Evolutionary conservation across 2,329 filamentous ascomycete species (phyloP), one percentile per base, ranked within the genome.

Genomic region (Chalaropsis thielavioides): DNA sequence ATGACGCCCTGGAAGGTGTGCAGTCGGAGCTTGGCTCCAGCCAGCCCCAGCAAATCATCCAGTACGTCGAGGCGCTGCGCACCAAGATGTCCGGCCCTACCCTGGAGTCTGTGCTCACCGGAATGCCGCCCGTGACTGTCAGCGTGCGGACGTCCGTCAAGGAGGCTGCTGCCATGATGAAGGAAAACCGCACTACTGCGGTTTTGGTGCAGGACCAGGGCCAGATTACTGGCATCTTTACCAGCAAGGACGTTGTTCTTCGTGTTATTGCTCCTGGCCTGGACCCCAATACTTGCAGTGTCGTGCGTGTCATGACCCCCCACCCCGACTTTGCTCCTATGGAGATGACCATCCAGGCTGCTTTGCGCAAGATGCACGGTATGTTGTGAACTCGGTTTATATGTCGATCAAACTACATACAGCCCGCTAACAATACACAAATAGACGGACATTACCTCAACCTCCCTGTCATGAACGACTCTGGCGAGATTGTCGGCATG

Each of bases 301-400:
- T 99, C 68, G 92, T 99, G 69, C 87, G 94, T 71, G 94, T 99
- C 70, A 99, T 99, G 94, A 99, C 94, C 41, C 94, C 94, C 69
- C 94, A 99, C 74, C 94, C 94, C 6, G 94, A 99, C 75, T 99
- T 99, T 82, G 94, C 94, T 65, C 92, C 94, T 38, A 90, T 95
- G 79, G 92, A 97, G 75, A 97, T 99, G 94, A 97, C 87, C 75
- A 97, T 99, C 73, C 94, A 99, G 78, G 90, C 92, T 70, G 94
- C 94, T 72, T 84, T 99, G 64, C 87, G 94, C 71, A 99, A 99
- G 81, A 99, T 99, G 94, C 94, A 99, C 74, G 92, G 90, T 94
- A 77, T 77, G 88, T 78, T 64, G 17, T 7, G 11, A n/a, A 58
- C 13, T 38, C 15, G 38, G 15, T 54, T 19, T 19, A 19, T 27